phyloP scores from a whole-genome alignment of 2,329 filamentous ascomycete genomes.

The Zymoseptoria brevis region DNA sequence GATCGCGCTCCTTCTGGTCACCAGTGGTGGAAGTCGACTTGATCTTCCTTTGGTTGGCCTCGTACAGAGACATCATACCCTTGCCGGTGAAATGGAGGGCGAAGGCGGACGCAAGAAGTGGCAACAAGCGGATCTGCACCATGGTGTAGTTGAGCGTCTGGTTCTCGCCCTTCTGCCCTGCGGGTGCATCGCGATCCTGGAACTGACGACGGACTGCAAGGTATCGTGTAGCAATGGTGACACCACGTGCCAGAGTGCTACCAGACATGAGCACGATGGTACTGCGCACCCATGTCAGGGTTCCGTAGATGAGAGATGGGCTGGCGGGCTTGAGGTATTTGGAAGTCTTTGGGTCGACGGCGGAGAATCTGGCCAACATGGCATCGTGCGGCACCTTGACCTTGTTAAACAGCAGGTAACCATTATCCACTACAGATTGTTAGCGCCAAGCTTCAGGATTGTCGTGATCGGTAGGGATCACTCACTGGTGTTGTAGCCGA shows the following conservation, averaged over 20 bases:
- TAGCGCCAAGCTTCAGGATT: conserved; percentile 38
- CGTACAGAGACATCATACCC: conserved; percentile 65
- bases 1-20: conserved; percentile 42
- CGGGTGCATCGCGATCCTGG: conserved; percentile 61
- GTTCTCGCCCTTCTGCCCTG: conserved; percentile 54
- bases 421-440: conserved; percentile 59
- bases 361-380: conserved; percentile 65
- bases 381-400: conserved; percentile 66
- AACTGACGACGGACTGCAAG: conserved; percentile 68
- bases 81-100: conserved; percentile 74
- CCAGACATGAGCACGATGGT: conserved; percentile 68
- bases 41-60: conserved; percentile 65
- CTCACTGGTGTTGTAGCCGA: conserved; percentile 48
- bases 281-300: conserved; percentile 66
- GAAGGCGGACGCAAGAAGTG: conserved; percentile 64
- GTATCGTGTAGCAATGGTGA: conserved; percentile 70
- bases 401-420: conserved; percentile 68
- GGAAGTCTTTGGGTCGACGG: conserved; percentile 59
- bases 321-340: conserved; percentile 61
- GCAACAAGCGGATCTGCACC: conserved; percentile 66
- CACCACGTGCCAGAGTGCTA: conserved; percentile 62
- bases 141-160: conserved; percentile 75
- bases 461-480: conserved; percentile 6
- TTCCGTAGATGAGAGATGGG: conserved; percentile 64
- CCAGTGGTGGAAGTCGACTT: conserved; percentile 35